Evolutionary conservation across 129 eudicot species (phyloP), one percentile per base, ranked within the genome.

Genomic region (Helichrysum umbraculigerum): DNA sequence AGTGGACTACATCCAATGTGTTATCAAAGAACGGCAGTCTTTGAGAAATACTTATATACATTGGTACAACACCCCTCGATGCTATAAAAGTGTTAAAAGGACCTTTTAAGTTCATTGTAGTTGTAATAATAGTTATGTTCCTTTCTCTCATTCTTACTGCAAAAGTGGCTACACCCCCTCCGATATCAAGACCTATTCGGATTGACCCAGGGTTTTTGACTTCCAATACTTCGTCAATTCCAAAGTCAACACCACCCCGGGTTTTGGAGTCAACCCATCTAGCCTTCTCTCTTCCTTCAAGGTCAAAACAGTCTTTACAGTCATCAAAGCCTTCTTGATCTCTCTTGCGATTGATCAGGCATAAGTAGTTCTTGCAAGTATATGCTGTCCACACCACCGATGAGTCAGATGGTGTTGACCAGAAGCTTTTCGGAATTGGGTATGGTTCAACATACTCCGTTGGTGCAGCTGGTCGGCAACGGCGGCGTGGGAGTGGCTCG

Each of bases 221-320:
- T 6, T 81, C 83, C 50, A 85, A 82, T 1, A 87, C 90, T 63
- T 85, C 87, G 60, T 87, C 90, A 1, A 83, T 83, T 52, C 79
- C 56, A 29, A 87, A 90, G 47, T 87, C 86, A 41, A 83, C 66
- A 29, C 85, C 75, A 4, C 65, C 52, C 34, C 37, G 69, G 22
- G 20, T 75, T 6, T 14, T 67, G 10, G 79, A 9, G 41, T 52
- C 64, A 30, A 75, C 34, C 94, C 91, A 88, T 9, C 93, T 75
- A 14, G 30, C 61, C 76, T 76, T 88, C 81, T 91, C 91, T 59
- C 72, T 37, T 17, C 88, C 95, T 2, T 37, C 41, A 34, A 91
- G 84, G 74, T 91, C 86, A 25, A 91, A 88, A 60, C 95, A 86
- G 79, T 91, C 97, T 71, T 88, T 88, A 85, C 97, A 91, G 71